Evolutionary conservation across 495 filamentous ascomycete species (phyloP).

Genomic region (Penicillium salamii): DNA sequence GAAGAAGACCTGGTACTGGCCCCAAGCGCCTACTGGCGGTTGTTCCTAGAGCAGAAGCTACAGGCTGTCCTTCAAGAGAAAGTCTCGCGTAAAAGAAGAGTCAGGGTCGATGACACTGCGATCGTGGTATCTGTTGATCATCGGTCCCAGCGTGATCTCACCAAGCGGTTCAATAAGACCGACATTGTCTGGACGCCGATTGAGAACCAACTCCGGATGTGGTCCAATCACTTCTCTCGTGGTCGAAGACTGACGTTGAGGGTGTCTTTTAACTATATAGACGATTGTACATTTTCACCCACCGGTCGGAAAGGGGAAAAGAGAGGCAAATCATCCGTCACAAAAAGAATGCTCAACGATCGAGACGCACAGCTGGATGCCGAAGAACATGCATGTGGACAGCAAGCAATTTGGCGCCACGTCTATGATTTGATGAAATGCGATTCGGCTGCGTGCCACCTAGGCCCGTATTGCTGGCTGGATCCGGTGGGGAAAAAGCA

Average conservation of each 20-base stretch:
- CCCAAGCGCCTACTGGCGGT: constrained; percentile 20
- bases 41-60: constrained; percentile 6
- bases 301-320: constrained; percentile 8
- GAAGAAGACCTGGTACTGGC: constrained; percentile 21
- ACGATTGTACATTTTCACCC: not conserved
- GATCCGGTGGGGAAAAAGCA: constrained; percentile 15
- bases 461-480: constrained; percentile 6
- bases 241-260: constrained; percentile 12
- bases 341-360: constrained; percentile 14
- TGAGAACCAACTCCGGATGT: constrained; percentile 18
- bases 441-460: not conserved
- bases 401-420: constrained; percentile 1
- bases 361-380: constrained; percentile 16
- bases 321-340: constrained; percentile 12
- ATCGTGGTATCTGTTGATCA: constrained; percentile 21
- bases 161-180: constrained; percentile 13
- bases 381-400: constrained; percentile 17
- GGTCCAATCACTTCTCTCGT: constrained; percentile 1
- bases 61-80: constrained; percentile 14
- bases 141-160: constrained; percentile 22
- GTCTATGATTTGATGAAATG: constrained; percentile 5
- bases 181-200: constrained; percentile 21
- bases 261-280: constrained; percentile 15
- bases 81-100: constrained; percentile 5
- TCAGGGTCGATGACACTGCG: constrained; percentile 20